Evolutionary conservation across 352 stramenopile species (phyloP), one percentile per base, ranked within the genome.

Genomic region (Phytopythium aichiense): DNA sequence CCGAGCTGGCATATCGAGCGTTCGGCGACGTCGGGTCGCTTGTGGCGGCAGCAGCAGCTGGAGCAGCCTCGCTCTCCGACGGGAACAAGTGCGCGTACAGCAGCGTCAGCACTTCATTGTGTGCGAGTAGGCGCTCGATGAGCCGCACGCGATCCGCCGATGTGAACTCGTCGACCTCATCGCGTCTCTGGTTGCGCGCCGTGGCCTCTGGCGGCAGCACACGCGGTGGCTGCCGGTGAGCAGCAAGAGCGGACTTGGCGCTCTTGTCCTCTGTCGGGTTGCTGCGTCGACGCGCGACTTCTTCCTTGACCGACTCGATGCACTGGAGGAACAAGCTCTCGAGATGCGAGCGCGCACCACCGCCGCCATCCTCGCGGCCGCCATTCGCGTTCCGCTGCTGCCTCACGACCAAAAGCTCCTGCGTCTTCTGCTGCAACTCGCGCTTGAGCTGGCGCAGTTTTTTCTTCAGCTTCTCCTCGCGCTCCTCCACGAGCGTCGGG

Each of bases 241-340:
- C 53, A 51, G 22, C 22, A 7, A 51, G 45, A 16, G 22, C n/a
- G 5, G 37, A 5, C 33, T 58, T 58, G 31, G 7, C 20, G 25
- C 15, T 18, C 56, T 45, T 61, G 40, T 61, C 56, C 20, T 8
- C 7, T n/a, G 16, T 33, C 42, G 57, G 45, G 16, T 54, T 60
- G 12, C 67, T 78, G 9, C 75, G 67, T 60, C 84, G 63, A 59
- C 75, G 67, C 55, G 68, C 54, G 8, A 91, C 82, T 57, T 92
- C 84, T 4, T 88, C 76, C 64, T 95, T 95, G 35, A 95, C 81
- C 0, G 84, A 81, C 12, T 94, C 77, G n/a, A 96, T 66, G 63
- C 85, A 94, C 58, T 89, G 72, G 50, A 92, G 64, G 51, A 95
- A 95, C 40, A 95, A 88, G 22, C 73, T 74, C 58, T 94, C 81